Base-by-base conservation (phyloP, 371 early-diverging fungal genomes). In the Mortierella sp. region DNA sequence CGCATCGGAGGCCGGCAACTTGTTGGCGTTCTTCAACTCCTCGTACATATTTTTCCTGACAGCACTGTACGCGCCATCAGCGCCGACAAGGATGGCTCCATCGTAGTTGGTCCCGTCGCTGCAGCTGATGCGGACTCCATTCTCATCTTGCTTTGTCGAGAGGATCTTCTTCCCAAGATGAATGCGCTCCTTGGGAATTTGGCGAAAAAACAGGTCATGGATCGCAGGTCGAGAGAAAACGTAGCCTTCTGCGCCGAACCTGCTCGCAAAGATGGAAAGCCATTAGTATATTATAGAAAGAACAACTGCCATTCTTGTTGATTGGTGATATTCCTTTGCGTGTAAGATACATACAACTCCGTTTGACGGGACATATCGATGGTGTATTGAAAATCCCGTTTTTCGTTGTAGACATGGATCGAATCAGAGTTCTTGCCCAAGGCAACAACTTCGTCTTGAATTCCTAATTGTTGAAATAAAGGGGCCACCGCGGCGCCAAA, bases 11-110 rank as follows among this genome's bases (percentile, higher is more conserved):
- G 6, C 26, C 0, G 79, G 79, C 24, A 78, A 31, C n/a, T 64
- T 34, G 4, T 66, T 61, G 2, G 11, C 16, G 19, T 70, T 64
- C 2, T 73, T 53, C 71, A 79, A 16, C 0, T 63, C 14, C 16
- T 43, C 44, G 31, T 79, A 74, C 13, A 79, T 31, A 0, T 11
- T n/a, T 14, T 74, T 64, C 13, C 79, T 71, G 9, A 79, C 68
- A 0, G 64, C 67, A 13, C 71, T 70, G 29, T 79, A 74, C 22
- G 74, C 68, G 1, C 79, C 79, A 52, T 79, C 79, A 6, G 71
- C 67, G 11, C 75, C 79, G 3, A 79, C 71, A 37, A 79, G 55
- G 48, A 79, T 79, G 22, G 71, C 43, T 11, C 74, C 71, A 2
- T 64, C 24, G 44, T 61, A 41, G 0, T 48, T 48, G 45, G 63